Conservation (phyloP, 1,284 basidiomycete genomes). For the Cryptococcus amylolentus region DNA sequence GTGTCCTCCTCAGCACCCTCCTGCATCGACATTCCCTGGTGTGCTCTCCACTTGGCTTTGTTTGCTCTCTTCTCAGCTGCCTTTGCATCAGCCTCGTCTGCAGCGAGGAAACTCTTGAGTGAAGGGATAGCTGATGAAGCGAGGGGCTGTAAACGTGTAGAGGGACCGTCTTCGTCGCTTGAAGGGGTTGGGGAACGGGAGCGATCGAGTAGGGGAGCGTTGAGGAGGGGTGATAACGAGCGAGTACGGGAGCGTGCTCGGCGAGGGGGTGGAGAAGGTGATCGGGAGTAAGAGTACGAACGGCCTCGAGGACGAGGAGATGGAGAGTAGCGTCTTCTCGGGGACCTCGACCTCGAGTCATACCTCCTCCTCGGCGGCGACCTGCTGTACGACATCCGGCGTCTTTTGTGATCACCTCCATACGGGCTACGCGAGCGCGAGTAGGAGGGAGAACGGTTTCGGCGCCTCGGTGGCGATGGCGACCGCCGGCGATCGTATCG, state of each 20-base stretch:
- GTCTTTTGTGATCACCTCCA: background rate
- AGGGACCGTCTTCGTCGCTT: constrained; percentile 45
- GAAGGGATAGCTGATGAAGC: constrained; percentile 71
- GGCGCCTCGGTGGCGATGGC: constrained; percentile 9
- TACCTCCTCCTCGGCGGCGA: constrained; percentile 6
- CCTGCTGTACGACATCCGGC: constrained; percentile 4
- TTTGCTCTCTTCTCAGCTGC: constrained; percentile 62
- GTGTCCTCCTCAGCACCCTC: constrained; percentile 30
- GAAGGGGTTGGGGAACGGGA: constrained; percentile 25
- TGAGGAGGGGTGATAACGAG: constrained; percentile 13
- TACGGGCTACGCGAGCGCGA: constrained; percentile 8
- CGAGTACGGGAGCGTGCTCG: constrained; percentile 3
- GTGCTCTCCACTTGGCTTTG: constrained; percentile 68
- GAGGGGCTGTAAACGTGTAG: constrained; percentile 54
- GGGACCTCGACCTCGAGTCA: constrained; percentile 1
- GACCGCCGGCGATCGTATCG: constrained; percentile 7
- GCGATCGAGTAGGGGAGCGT: constrained; percentile 11
- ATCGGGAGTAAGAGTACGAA: background rate
- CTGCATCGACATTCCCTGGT: constrained; percentile 48
- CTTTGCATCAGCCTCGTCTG: constrained; percentile 64
- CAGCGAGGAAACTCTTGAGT: constrained; percentile 71
- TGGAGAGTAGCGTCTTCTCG: constrained; percentile 7
- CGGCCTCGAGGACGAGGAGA: constrained; percentile 6
- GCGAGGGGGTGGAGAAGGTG: constrained; percentile 12
- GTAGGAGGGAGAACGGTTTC: constrained; percentile 5